Base-by-base conservation (phyloP, 179 eudicot species). In the Actinidia polygama region DNA sequence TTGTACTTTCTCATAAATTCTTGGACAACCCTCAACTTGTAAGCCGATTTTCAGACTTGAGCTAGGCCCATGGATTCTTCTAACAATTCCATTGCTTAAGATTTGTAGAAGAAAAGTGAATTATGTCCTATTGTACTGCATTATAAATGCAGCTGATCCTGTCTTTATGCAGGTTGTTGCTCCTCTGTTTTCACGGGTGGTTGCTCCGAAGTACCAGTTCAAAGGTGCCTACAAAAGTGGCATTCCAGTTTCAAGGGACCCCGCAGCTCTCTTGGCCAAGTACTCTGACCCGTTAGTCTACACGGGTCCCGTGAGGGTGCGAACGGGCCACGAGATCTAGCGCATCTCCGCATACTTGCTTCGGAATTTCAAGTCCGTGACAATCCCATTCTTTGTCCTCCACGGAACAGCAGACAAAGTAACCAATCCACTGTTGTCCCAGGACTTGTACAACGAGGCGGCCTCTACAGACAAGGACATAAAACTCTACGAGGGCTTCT, bases 221-320 rank as follows among this genome's bases (percentile, higher is more conserved):
- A 96, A 96, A 93, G 98, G 98, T 24, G 96, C 99, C 53, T 91
- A 96, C 91, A 96, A 94, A 86, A 91, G 91, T 74, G 99, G 99
- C 54, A 94, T 96, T 73, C 94, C 98, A 26, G 99, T 96, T 77
- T 84, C 98, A 78, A 88, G 99, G 80, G 99, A 96, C 75, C 99
- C 99, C 3, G 96, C 91, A 11, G 97, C 95, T 58, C 99, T 96
- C 67, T 24, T 90, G 73, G 99, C 98, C 78, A 96, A 96, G 86
- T 96, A 96, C 90, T 88, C 97, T 0, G 99, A 96, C 80, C 99
- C 99, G 7, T 80, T 96, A 83, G 99, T 96, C 19, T 96, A 96
- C 84, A 96, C 99, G 0, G 99, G 99, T 6, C 99, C 99, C 14
- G 90, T 96, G 30, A 86, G 99, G 82, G 94, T 94, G 80, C 91